Evolutionary conservation across 2,329 filamentous ascomycete species (phyloP), one percentile per base, ranked within the genome.

Genomic region (Drechslerella coelobrocha): DNA sequence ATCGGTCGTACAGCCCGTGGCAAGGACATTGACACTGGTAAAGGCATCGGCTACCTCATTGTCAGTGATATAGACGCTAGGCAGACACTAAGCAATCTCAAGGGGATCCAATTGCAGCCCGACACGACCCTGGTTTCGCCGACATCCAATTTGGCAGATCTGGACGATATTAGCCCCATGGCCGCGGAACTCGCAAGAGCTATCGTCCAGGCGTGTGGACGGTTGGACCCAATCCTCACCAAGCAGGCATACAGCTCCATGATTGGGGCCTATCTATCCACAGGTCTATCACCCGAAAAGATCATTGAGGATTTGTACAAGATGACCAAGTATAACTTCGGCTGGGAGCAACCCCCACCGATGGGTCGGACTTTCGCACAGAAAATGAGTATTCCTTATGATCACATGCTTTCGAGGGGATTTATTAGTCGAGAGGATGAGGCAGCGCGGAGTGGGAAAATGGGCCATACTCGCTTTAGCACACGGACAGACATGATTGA

Each of bases 1-100:
- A 81, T 92, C 43, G 89, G 89, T 56, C 88, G 90, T 72, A 93
- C 90, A 7, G 90, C 84, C 3, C 85, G 87, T 61, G 88, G 91
- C 61, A 84, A 84, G 51, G 86, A 86, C 57, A 57, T 71, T 21
- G 66, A 71, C 8, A 14, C 26, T 17, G 66, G 61, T 17, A 82
- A 83, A 29, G 86, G 87, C 47, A 83, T 86, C 51, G 87, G 86
- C 37, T 85, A 86, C 77, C 79, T 89, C 29, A 79, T 89, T 53
- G 77, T 88, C 24, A 80, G 83, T 29, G 77, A 82, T 1, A 76
- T 79, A 1, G 86, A 89, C 75, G 77, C 83, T 5, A 17, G 73
- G 0, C 78, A 80, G 47, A 81, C 85, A 2, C 81, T 84, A 47
- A 75, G 76, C 8, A 80, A 84, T 51, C 82, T 92, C 57, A 77